Conservation (phyloP, 2,329 filamentous ascomycete species). For the Claviceps sp. region DNA sequence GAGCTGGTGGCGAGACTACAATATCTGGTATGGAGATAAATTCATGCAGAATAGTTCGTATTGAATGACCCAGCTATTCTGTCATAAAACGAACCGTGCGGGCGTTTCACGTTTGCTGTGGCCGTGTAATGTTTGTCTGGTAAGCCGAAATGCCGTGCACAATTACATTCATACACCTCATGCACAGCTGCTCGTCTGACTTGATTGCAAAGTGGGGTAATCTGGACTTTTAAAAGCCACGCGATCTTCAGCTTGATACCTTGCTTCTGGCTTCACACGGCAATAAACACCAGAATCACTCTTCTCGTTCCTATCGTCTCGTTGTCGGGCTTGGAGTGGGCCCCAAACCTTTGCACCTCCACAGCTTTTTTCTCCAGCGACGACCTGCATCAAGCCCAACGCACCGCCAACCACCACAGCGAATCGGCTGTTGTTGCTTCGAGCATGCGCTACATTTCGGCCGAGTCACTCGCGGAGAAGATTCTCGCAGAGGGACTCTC, state of each 20-base stretch:
- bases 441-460: slow-evolving; percentile 52
- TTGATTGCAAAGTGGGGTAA: neutral
- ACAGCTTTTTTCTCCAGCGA: neutral
- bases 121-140: neutral
- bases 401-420: slow-evolving; percentile 2
- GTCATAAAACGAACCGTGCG: neutral
- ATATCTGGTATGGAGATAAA: slow-evolving; percentile 1
- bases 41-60: neutral
- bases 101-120: neutral
- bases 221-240: neutral
- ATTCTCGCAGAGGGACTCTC: slow-evolving; percentile 38
- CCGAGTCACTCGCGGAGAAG: slow-evolving; percentile 52
- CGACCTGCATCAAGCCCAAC: neutral
- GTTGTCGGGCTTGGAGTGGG: neutral
- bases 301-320: neutral
- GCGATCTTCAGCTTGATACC: neutral
- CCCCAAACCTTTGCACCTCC: neutral
- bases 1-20: slow-evolving; percentile 1
- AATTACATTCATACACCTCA: neutral
- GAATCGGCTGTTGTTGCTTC: slow-evolving; percentile 49
- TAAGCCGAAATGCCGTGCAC: neutral
- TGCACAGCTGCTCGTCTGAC: neutral
- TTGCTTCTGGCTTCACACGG: neutral
- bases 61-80: no score
- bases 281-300: neutral